Conservation (phyloP, 2,329 filamentous ascomycete species). For the Chaetomium strumarium region DNA sequence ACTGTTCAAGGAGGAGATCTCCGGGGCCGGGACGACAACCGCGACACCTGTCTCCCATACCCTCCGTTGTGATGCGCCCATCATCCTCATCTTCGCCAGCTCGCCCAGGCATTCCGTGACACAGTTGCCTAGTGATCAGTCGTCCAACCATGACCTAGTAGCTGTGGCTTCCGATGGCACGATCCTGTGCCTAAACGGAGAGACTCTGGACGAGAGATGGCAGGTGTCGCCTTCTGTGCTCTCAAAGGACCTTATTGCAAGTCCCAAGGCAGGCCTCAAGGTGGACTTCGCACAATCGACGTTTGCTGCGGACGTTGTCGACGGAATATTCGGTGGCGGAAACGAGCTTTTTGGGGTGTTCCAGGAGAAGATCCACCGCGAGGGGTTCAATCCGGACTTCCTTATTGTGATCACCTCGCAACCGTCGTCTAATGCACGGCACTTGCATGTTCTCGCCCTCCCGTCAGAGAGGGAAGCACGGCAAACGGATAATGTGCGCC, state of each 20-base stretch:
- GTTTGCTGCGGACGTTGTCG: conserved; percentile 42
- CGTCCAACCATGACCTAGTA: conserved; percentile 41
- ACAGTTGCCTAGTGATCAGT: conserved; percentile 22
- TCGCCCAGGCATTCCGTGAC: conserved; percentile 20
- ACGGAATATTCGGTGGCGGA: conserved; percentile 51
- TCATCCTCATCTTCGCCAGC: conserved; percentile 40
- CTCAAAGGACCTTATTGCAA: conserved; percentile 34
- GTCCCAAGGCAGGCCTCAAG: conserved; percentile 32
- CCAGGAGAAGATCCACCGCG: conserved; percentile 40
- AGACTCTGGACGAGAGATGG: conserved; percentile 46
- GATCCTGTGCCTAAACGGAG: conserved; percentile 54
- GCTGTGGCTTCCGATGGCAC: conserved; percentile 56
- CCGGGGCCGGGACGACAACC: conserved; percentile 45
- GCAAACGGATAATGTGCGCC: conserved; percentile 12
- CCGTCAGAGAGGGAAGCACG: conserved; percentile 16
- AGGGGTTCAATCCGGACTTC: conserved; percentile 45
- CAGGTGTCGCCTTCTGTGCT: conserved; percentile 38
- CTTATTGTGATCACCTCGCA: conserved; percentile 44
- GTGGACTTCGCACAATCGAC: conserved; percentile 47
- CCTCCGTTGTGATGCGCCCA: conserved; percentile 35
- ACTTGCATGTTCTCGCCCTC: conserved; percentile 33
- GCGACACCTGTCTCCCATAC: conserved; percentile 43
- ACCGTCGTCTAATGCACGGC: conserved; percentile 25
- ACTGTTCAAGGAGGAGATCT: conserved; percentile 53
- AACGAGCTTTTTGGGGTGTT: conserved; percentile 48